Evolutionary conservation across 2,329 filamentous ascomycete species (phyloP), one percentile per base, ranked within the genome.

Genomic region (Curvularia verruculosa): DNA sequence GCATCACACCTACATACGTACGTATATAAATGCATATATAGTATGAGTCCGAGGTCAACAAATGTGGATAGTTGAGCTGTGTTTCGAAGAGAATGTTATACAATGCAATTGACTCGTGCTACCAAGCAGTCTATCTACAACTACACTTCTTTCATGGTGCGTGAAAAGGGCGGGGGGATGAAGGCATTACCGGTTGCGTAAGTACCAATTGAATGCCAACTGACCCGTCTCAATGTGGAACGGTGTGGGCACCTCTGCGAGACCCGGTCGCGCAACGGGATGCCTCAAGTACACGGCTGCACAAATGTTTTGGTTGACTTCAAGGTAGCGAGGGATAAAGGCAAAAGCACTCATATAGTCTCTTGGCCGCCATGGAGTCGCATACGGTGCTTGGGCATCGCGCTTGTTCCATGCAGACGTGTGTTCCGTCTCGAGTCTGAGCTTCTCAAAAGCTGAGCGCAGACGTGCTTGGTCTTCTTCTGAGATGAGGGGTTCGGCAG

Each of bases 231-330:
- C 80, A 55, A 85, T 81, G 49, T 81, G 78, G 77, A 92, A 97
- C 18, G 94, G 94, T 23, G 91, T 92, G 1, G 94, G 94, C 59
- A 83, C 81, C 70, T 83, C 95, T 3, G 90, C 88, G 64, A 86
- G 71, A 10, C 93, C 92, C 2, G 89, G 89, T 59, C 93, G 84
- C 24, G 92, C 95, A 41, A 98, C 94, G 0, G 95, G 95, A 80
- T 99, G 94, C 56, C 95, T 85, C 60, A 99, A 80, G 77, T 99
- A 99, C 39, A 99, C 92, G 10, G 95, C 95, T 1, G 93, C 89
- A 78, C 95, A 99, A 69, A 98, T 90, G 72, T 93, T 96, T 77
- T 96, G 95, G 82, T 98, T 97, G 68, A 99, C 95, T 80, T 99
- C 96, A 59, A 99, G 85, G 77, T 98, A 99, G 52, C 90, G 83